Base-by-base conservation (phyloP, 2,329 filamentous ascomycete genomes). In the Sclerotinia minor region DNA sequence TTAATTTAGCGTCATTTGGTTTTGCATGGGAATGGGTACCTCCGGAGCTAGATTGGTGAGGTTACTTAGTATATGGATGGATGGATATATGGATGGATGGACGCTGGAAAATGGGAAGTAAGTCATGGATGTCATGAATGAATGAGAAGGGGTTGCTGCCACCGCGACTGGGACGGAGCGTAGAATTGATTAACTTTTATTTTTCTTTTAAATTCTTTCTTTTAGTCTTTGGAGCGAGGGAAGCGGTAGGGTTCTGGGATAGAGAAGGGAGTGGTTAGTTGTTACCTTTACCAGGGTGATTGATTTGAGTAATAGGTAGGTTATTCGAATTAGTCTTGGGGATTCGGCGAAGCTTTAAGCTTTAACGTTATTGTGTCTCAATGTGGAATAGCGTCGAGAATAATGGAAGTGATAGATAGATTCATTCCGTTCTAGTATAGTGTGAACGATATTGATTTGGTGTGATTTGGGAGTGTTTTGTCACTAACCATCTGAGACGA, bases 161-260 rank as follows among this genome's bases (percentile, higher is more conserved):
- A 50, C 35, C 21, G 49, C 19, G 50, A 26, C 24, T 38, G 32
- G 49, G 29, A 57, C 63, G 50, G 61, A 55, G 61, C 52, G 50
- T 44, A 38, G 50, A 65, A 65, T 49, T 45, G 45, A 45, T 53
- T 45, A 17, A 29, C 5, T 29, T 29, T n/a, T n/a, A n/a, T n/a
- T n/a, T n/a, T n/a, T n/a, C n/a, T 29, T 29, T 29, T 29, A 29
- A 29, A n/a, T n/a, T 29, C 29, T 29, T 29, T 29, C 5, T 29
- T 29, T 29, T 29, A 29, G 38, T 45, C 24, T 13, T 38, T 52
- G 32, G 32, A 47, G 50, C 63, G 24, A 67, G n/a, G 44, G 44
- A 53, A 44, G 26, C 15, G 26, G 49, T 61, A 52, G 29, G 65
- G 55, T 53, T 67, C 63, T n/a, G 47, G 55, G 57, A 24, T 67